phyloP scores from a whole-genome alignment of 2,329 filamentous ascomycete genomes.

The Botrytis elliptica region DNA sequence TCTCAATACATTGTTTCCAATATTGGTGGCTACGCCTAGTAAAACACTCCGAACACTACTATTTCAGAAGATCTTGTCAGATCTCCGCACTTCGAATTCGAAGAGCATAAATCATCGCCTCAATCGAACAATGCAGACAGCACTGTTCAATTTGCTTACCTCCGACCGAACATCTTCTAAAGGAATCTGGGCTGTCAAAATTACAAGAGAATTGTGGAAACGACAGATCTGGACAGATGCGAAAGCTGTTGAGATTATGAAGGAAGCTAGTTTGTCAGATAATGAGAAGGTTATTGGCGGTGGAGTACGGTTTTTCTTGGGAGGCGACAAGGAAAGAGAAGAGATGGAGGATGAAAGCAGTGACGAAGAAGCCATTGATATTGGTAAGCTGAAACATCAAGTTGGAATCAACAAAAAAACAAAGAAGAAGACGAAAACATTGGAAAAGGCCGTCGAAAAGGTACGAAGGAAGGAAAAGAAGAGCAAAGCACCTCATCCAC shows the following conservation, averaged over 20 bases:
- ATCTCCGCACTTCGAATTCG: conserved; percentile 82
- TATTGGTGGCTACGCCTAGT: conserved; percentile 87
- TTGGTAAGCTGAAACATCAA: conserved; percentile 80
- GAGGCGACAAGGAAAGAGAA: conserved; percentile 92
- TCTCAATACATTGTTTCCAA: conserved; percentile 89
- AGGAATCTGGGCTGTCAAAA: conserved; percentile 92
- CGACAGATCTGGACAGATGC: conserved; percentile 94
- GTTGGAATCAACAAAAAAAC: conserved; percentile 94
- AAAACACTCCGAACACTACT: conserved; percentile 82
- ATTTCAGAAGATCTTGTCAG: conserved; percentile 88
- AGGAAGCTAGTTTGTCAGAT: conserved; percentile 81
- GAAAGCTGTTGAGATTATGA: conserved; percentile 97
- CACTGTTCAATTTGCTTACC: conserved; percentile 86
- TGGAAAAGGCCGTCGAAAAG: conserved; percentile 78
- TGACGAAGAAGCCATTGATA: conserved; percentile 77
- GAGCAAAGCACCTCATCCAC: conserved; percentile 79
- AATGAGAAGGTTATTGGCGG: conserved; percentile 91
- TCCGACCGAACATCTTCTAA: conserved; percentile 82
- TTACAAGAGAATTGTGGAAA: conserved; percentile 95
- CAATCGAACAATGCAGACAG: conserved; percentile 89
- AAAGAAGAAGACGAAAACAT: conserved; percentile 76
- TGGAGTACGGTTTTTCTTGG: conserved; percentile 90
- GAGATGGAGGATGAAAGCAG: conserved; percentile 87
- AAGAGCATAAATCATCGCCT: conserved; percentile 88
- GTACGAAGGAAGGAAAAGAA: conserved; percentile 82